Evolutionary conservation across 2,329 filamentous ascomycete species (phyloP), one percentile per base, ranked within the genome.

Genomic region (Lachnellula cervina): DNA sequence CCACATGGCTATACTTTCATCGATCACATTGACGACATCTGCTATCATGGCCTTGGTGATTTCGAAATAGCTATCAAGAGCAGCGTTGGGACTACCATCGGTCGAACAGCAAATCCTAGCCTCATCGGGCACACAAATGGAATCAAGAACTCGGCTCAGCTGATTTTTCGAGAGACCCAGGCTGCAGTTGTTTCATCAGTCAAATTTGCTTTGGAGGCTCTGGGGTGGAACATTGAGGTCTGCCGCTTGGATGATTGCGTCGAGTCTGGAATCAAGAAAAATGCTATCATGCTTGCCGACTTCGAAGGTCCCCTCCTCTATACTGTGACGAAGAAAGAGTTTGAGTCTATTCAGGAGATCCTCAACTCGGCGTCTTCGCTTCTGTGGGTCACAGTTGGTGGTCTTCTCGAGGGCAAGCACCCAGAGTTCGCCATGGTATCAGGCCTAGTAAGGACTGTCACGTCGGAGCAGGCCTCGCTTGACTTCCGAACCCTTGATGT

Each of bases 291-390:
- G n/a, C 43, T 57, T 23, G 23, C 50, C 11, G 49, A 57, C 21
- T 45, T 49, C n/a, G 44, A 57, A 28, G 42, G 43, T 13, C 50
- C 55, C 16, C 42, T 58, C 23, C n/a, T 79, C n/a, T 76, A 73
- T 58, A 51, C 67, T 32, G 76, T 78, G 72, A 62, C 59, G 2
- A 64, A 73, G 14, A 16, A 62, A 0, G 66, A 72, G 9, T 81
- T 78, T 56, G 49, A 67, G 0, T 38, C 46, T 9, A n/a, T 49
- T 19, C 46, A 49, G 19, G 34, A 35, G 16, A 32, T 49, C 32
- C 13, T 16, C 14, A 37, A 17, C 23, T 17, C 14, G 17, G 11
- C 45, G 23, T 48, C 17, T 14, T 44, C 42, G 19, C 17, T 55
- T 23, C 46, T 55, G 4, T 55, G 53, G 47, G 47, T 55, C 11